phyloP scores from a whole-genome alignment of 768 basidiomycete species.

The Candolleomyces efflorescens region DNA sequence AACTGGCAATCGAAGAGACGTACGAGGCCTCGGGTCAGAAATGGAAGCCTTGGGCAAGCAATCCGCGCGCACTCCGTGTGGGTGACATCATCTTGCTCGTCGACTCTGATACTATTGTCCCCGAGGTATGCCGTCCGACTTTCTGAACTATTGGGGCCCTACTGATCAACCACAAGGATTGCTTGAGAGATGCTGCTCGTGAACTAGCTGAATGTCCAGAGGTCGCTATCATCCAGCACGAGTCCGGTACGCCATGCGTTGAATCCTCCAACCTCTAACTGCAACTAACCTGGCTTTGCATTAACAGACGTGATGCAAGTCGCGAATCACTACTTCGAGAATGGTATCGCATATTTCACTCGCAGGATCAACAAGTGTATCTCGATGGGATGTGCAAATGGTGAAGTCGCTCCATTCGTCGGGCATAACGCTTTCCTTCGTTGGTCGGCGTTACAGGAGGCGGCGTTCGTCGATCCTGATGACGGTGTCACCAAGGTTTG shows the following conservation, averaged over 20 bases:
- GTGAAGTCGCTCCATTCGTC: constrained; percentile 80
- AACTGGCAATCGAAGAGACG: constrained; percentile 70
- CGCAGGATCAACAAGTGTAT: constrained; percentile 82
- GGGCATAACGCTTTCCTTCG: constrained; percentile 88
- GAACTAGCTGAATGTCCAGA: constrained; percentile 81
- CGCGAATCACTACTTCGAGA: constrained; percentile 86
- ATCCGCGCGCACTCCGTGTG: constrained; percentile 69
- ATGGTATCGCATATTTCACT: constrained; percentile 86
- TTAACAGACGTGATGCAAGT: constrained; percentile 81
- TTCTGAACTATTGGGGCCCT: not conserved
- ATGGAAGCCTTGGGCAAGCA: constrained; percentile 75
- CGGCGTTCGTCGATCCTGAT: constrained; percentile 63
- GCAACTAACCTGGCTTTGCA: not conserved
- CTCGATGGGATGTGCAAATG: constrained; percentile 75
- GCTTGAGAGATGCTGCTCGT: constrained; percentile 84
- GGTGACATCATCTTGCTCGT: constrained; percentile 80
- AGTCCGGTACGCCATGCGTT: constrained; percentile 49
- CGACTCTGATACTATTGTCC: constrained; percentile 77
- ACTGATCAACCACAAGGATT: constrained; percentile 47
- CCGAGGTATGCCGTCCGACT: constrained; percentile 45
- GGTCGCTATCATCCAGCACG: constrained; percentile 87
- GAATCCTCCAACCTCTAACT: constrained; percentile 3
- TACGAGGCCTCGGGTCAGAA: constrained; percentile 51
- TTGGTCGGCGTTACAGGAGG: constrained; percentile 88
- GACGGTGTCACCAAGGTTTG: constrained; percentile 72